Evolutionary conservation across 768 basidiomycete genomes (phyloP).

Genomic region (Auricularia sp.): DNA sequence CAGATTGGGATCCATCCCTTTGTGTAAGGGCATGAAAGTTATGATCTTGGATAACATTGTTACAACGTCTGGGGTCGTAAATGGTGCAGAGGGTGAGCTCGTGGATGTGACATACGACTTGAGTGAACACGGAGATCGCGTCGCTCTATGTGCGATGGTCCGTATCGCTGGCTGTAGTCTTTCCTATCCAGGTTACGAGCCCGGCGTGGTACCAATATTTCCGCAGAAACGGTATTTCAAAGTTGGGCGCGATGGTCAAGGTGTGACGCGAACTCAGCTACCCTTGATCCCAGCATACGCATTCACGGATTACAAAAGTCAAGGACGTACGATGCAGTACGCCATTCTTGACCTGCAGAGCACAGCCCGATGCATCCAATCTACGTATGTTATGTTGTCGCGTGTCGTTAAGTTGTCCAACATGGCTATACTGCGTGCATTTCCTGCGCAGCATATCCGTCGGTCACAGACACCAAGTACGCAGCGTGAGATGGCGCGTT

Average conservation of each 20-base stretch:
- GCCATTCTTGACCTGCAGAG: constrained; percentile 5
- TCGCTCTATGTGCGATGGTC: background rate
- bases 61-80: background rate
- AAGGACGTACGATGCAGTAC: constrained; percentile 1
- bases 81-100: constrained; percentile 3
- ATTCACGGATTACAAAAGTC: constrained; percentile 7
- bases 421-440: background rate
- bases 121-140: background rate
- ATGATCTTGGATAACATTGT: constrained; percentile 4
- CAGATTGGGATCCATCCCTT: background rate
- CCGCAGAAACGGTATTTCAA: background rate
- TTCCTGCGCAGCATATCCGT: background rate
- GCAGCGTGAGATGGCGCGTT: no score
- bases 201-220: background rate
- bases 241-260: background rate
- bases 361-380: background rate
- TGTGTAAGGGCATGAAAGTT: constrained; percentile 2
- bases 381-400: constrained; percentile 8
- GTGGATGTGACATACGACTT: background rate
- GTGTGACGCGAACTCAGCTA: background rate
- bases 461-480: no score
- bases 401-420: background rate
- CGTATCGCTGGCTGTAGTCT: background rate
- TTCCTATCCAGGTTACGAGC: background rate
- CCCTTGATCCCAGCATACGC: constrained; percentile 4